phyloP scores from a whole-genome alignment of 306 rosid species.

The Cotoneaster glaucophyllus region DNA sequence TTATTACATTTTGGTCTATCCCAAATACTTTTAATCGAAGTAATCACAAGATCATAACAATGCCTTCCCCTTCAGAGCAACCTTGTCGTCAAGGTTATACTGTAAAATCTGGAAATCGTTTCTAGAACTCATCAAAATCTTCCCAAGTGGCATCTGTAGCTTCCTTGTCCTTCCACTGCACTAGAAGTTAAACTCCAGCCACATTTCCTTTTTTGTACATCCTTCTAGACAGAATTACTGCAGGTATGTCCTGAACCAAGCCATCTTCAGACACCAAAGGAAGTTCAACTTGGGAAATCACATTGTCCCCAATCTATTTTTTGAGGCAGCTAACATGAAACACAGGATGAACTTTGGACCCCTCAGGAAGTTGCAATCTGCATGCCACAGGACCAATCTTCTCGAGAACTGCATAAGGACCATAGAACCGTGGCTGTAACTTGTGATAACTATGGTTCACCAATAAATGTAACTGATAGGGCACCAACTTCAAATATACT shows the following conservation, averaged over 20 bases:
- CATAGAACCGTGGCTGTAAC: neutral
- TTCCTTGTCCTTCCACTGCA: neutral
- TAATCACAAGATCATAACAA: too few species aligned
- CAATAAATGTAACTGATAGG: neutral
- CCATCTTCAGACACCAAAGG: neutral
- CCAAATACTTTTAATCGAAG: too few species aligned
- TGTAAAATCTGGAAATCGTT: neutral
- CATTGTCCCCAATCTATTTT: neutral
- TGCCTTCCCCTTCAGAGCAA: neutral
- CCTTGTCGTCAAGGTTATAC: neutral
- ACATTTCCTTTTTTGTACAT: neutral
- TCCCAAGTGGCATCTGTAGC: neutral
- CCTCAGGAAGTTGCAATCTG: neutral
- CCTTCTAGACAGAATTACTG: fast-evolving
- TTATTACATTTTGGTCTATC: too few species aligned
- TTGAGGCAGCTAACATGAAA: neutral
- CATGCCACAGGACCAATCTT: neutral
- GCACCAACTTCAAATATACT: neutral
- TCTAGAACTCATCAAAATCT: neutral
- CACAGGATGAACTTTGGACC: neutral
- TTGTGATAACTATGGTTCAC: neutral
- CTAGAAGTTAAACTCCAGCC: neutral
- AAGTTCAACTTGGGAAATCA: neutral
- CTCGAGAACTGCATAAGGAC: neutral
- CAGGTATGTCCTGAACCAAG: neutral